Conservation (phyloP, 345 rosid genomes). For the Eucalyptus brandiana region DNA sequence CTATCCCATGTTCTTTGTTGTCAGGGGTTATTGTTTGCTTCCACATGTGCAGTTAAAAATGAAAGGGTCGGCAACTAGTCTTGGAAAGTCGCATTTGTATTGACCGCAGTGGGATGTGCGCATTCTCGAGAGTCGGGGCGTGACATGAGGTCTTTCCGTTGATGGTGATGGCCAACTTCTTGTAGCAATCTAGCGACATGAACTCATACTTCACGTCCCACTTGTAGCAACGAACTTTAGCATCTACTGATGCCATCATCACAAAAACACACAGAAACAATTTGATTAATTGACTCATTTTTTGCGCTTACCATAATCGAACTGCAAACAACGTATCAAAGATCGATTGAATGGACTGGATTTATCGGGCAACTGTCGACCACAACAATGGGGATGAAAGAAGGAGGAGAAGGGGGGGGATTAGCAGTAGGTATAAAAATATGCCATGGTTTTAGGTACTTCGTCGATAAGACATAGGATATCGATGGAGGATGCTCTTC, state of each 20-base stretch:
- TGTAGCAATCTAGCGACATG: constrained; percentile 50
- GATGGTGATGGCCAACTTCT: constrained; percentile 50
- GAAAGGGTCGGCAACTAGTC: too few relatives aligned
- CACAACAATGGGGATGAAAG: neutral
- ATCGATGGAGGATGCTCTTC: neutral
- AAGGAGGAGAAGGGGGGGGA: neutral
- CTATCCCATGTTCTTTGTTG: too few relatives aligned
- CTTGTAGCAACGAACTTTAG: constrained; percentile 21
- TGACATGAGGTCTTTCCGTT: constrained; percentile 44
- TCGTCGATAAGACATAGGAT: neutral
- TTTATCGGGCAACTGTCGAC: neutral
- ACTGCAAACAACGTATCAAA: neutral
- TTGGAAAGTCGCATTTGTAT: too few relatives aligned
- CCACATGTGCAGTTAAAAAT: too few relatives aligned
- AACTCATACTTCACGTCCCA: constrained; percentile 69
- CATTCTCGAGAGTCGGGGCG: too few relatives aligned
- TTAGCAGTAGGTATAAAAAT: neutral
- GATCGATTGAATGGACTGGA: fast-evolving
- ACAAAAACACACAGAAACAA: neutral
- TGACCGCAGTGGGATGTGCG: too few relatives aligned
- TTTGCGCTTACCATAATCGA: neutral
- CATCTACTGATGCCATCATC: neutral
- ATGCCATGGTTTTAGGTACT: neutral
- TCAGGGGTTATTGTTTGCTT: too few relatives aligned
- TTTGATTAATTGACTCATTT: neutral